These are phyloP conservation scores for Populus trichocarpa DNA, from an alignment of 441 rosid species.

Conservation along the genomic window DNA sequence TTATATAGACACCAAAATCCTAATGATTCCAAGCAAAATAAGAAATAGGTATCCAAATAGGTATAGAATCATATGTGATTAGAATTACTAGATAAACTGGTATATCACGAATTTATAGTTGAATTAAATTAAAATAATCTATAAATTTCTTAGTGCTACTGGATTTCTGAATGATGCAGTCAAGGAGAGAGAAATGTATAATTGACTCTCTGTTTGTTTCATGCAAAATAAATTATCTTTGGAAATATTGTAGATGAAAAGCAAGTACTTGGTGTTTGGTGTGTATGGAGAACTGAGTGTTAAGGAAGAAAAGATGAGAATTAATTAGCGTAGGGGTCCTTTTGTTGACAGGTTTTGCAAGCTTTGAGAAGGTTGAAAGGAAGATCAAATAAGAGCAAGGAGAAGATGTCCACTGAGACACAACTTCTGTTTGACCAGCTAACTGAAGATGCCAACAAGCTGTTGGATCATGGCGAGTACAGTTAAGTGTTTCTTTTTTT, in stretches of 20 bases:
- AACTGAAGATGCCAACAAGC: constrained; percentile 87
- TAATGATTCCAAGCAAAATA: not conserved
- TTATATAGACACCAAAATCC: not conserved
- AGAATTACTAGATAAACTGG: not conserved
- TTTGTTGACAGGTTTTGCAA: constrained; percentile 60
- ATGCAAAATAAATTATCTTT: not conserved
- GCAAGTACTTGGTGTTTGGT: not conserved
- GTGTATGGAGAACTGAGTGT: not conserved
- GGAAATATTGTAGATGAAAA: not conserved
- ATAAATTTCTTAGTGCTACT: not conserved
- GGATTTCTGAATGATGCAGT: not conserved
- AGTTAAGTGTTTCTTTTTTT: constrained; percentile 44
- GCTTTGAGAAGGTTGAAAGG: constrained; percentile 95
- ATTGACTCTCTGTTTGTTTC: not conserved
- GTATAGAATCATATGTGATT: not conserved
- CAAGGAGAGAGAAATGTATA: not conserved
- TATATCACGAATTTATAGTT: not conserved
- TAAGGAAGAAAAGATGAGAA: not conserved
- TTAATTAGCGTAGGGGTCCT: not conserved
- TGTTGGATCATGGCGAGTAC: constrained; percentile 82
- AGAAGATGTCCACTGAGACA: constrained; percentile 77
- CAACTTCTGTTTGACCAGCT: constrained; percentile 83
- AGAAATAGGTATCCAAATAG: not conserved
- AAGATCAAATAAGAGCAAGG: constrained; percentile 63
- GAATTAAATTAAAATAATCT: too few relatives aligned